Conservation (phyloP, 768 basidiomycete species). For the Tulasnella sp. region DNA sequence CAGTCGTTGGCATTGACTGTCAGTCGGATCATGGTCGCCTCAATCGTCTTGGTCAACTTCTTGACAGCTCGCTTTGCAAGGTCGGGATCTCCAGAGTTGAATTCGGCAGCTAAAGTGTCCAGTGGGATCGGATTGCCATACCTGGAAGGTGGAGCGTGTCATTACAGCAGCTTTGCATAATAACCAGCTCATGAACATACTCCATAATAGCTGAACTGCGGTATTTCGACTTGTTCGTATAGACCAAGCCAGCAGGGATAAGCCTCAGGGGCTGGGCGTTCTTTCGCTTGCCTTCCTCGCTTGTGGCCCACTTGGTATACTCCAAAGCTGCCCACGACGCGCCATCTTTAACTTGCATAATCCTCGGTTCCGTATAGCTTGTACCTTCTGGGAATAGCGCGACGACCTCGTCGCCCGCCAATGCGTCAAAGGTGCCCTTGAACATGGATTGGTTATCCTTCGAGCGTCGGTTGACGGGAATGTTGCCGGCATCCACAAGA, state of each 20-base stretch:
- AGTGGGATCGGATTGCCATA: slow-evolving; percentile 79
- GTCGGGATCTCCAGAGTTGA: slow-evolving; percentile 64
- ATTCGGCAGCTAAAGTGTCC: slow-evolving; percentile 70
- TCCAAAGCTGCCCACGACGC: slow-evolving; percentile 94
- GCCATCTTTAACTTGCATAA: slow-evolving; percentile 85
- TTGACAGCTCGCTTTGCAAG: slow-evolving; percentile 78
- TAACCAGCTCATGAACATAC: slow-evolving; percentile 40
- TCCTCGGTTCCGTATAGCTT: slow-evolving; percentile 82
- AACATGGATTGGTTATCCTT: slow-evolving; percentile 89
- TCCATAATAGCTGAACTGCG: slow-evolving; percentile 70
- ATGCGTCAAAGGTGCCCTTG: slow-evolving; percentile 81
- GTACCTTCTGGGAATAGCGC: slow-evolving; percentile 90
- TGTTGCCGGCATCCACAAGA: slow-evolving; percentile 88
- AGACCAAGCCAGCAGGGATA: slow-evolving; percentile 84
- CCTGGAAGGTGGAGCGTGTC: slow-evolving; percentile 43
- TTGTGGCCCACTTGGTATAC: slow-evolving; percentile 75
- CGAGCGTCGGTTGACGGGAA: slow-evolving; percentile 92
- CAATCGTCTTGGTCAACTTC: slow-evolving; percentile 71
- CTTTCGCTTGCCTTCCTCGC: slow-evolving; percentile 44
- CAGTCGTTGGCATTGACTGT: slow-evolving; percentile 95
- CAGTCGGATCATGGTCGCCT: slow-evolving; percentile 62
- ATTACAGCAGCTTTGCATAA: neutral
- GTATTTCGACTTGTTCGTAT: slow-evolving; percentile 95
- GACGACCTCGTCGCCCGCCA: slow-evolving; percentile 74
- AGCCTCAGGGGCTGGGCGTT: slow-evolving; percentile 54